Evolutionary conservation across 1,284 basidiomycete species (phyloP).

Genomic region (Inonotus obliquus): DNA sequence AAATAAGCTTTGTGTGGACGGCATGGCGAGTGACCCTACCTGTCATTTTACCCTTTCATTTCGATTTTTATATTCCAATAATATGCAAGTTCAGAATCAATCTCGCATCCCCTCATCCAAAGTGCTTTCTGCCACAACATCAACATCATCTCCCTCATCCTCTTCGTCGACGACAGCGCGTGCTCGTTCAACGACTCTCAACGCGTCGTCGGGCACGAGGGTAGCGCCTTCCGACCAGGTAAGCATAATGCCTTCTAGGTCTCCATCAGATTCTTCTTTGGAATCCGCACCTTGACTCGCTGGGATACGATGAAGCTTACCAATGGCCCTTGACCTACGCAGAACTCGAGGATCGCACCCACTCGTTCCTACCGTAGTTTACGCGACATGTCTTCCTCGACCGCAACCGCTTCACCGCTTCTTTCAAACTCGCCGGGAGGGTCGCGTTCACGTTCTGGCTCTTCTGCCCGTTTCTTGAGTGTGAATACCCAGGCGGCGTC

Average conservation of each 20-base stretch:
- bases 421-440: neutral
- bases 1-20: neutral
- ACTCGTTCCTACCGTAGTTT: neutral
- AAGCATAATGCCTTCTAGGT: neutral
- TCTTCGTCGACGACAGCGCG: neutral
- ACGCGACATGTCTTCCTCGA: neutral
- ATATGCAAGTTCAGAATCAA: neutral
- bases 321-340: no score
- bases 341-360: neutral
- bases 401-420: neutral
- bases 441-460: conserved; percentile 14
- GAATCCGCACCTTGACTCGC: neutral
- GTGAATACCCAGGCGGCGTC: conserved; percentile 15
- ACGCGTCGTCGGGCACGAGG: neutral
- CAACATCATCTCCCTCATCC: neutral
- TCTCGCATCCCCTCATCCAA: neutral
- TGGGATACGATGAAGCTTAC: neutral
- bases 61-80: neutral
- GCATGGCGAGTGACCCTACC: no score
- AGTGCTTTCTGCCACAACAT: neutral
- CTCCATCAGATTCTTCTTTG: neutral
- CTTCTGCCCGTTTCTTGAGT: conserved; percentile 13
- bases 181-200: neutral
- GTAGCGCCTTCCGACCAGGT: neutral
- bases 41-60: no score